phyloP scores from a whole-genome alignment of 108 stramenopile species.

The Hondaea fermentalgiana region DNA sequence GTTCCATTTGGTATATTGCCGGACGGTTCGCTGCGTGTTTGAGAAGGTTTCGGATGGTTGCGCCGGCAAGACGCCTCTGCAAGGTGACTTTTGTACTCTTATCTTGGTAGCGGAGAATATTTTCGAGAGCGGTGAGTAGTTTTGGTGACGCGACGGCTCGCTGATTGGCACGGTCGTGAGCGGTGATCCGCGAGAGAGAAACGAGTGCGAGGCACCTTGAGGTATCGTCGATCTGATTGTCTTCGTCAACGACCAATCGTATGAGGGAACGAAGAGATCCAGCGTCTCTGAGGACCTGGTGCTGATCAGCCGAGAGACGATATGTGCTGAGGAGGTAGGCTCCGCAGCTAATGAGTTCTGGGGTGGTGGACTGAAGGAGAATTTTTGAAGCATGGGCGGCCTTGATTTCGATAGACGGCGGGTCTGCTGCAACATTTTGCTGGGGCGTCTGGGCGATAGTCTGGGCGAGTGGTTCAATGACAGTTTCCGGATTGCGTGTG shows the following conservation, averaged over 20 bases:
- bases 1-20: neutral
- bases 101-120: neutral
- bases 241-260: neutral
- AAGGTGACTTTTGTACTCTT: neutral
- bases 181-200: neutral
- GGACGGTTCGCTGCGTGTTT: constrained; percentile 6
- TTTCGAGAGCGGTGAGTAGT: neutral
- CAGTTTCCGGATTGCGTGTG: neutral
- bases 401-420: neutral
- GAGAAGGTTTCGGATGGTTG: neutral
- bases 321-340: neutral
- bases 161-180: neutral
- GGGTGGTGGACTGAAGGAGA: neutral
- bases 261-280: neutral
- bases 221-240: neutral
- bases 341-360: neutral
- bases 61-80: neutral
- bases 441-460: neutral
- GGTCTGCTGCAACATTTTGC: too few relatives aligned
- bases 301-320: neutral
- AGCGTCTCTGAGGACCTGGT: neutral
- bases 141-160: neutral
- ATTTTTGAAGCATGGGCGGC: neutral
- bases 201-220: neutral
- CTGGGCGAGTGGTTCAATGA: neutral